Conservation (phyloP, 768 basidiomycete species). For the Termitomyces bulborhizus region DNA sequence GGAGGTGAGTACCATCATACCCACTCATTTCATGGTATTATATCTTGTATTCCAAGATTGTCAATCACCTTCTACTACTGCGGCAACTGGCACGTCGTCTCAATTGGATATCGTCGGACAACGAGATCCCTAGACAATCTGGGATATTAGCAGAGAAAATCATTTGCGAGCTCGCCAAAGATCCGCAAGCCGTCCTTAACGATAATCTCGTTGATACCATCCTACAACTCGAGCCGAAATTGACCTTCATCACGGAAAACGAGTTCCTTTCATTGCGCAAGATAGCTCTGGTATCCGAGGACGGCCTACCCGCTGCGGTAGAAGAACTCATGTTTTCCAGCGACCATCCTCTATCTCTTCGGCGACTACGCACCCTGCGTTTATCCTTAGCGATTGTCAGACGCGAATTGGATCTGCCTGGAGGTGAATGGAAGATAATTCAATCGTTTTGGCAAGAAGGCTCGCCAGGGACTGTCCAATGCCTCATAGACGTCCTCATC, state of each 20-base stretch:
- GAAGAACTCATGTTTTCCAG: constrained; percentile 50
- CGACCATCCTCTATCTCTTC: constrained; percentile 44
- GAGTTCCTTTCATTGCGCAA: constrained; percentile 55
- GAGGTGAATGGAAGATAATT: constrained; percentile 50
- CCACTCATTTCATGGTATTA: not conserved
- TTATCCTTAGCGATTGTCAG: constrained; percentile 56
- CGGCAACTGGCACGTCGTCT: constrained; percentile 69
- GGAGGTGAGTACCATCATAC: constrained; percentile 39
- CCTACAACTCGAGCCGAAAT: constrained; percentile 49
- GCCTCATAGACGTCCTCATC: constrained; percentile 46
- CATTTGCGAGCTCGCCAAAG: constrained; percentile 50
- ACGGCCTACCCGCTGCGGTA: constrained; percentile 57
- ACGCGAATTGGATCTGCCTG: constrained; percentile 43
- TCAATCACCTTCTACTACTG: constrained; percentile 66
- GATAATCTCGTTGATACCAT: constrained; percentile 55
- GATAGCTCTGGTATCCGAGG: constrained; percentile 61
- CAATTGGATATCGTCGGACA: constrained; percentile 64
- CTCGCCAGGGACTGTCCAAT: constrained; percentile 48
- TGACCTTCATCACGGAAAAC: constrained; percentile 55
- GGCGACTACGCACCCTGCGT: constrained; percentile 52
- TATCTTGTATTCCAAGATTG: constrained; percentile 40
- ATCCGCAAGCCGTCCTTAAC: constrained; percentile 55
- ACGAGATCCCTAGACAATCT: constrained; percentile 53
- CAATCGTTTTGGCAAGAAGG: constrained; percentile 57
- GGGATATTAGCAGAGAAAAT: constrained; percentile 67